These are phyloP conservation scores for Neonectria ditissima DNA, from an alignment of 2,329 filamentous ascomycete genomes.

Conservation along the genomic window DNA sequence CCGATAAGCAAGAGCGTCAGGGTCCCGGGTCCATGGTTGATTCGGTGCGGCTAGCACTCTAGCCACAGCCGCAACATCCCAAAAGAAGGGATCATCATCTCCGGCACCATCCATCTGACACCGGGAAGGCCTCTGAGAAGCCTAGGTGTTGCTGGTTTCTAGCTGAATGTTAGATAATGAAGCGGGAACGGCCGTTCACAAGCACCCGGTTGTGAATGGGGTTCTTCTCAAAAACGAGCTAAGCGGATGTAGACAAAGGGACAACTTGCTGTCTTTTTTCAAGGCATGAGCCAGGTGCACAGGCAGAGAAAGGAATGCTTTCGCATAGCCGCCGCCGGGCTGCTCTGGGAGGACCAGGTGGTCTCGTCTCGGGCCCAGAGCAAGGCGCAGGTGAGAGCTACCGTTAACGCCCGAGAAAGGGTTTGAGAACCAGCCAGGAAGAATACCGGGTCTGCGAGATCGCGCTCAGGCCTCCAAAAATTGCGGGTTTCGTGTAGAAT, in stretches of 20 bases:
- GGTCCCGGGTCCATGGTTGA: conserved; percentile 64
- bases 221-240: neutral
- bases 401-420: neutral
- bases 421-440: neutral
- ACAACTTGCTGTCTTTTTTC: neutral
- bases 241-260: neutral
- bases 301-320: conserved; percentile 12
- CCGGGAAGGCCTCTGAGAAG: conserved; percentile 8
- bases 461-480: neutral
- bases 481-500: neutral
- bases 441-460: neutral
- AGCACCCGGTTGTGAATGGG: neutral
- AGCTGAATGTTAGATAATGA: conserved; percentile 2
- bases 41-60: conserved; percentile 70
- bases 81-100: conserved; percentile 76
- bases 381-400: neutral
- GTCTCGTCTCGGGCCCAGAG: conserved; percentile 7
- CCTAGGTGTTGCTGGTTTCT: conserved; percentile 17
- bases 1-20: conserved; percentile 61
- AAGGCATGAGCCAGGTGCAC: conserved; percentile 5
- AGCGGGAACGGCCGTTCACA: neutral
- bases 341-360: conserved; percentile 8
- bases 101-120: conserved; percentile 43
- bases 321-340: conserved; percentile 36
- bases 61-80: conserved; percentile 77